A percentile compares a stretch with the other conserved stretches of the same genome.
phyloP scores from a whole-genome alignment of 208 protist genomes.

The Tritrichomonas musculus region DNA sequence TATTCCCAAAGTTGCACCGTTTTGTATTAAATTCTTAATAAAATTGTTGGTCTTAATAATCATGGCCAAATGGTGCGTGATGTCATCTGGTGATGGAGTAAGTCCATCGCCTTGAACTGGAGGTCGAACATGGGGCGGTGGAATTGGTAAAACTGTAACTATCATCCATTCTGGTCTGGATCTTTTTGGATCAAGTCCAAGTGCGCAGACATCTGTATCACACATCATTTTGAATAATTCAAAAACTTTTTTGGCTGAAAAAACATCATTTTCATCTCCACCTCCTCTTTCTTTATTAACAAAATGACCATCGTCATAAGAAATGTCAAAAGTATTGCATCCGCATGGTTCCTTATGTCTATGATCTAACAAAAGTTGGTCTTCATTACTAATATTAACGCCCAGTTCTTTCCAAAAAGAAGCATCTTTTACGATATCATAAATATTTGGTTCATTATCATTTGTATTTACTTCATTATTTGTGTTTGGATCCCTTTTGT shows the following conservation, averaged over 20 bases:
- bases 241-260: conserved; percentile 55
- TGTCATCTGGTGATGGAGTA: conserved; percentile 77
- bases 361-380: not conserved
- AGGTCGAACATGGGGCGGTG: conserved; percentile 90
- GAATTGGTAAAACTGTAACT: conserved; percentile 82
- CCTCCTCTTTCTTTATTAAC: too few species aligned
- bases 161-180: conserved; percentile 79
- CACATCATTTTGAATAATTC: conserved; percentile 64
- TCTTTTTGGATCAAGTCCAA: conserved; percentile 71
- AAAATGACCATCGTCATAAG: too few species aligned
- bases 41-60: conserved; percentile 88
- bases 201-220: conserved; percentile 60
- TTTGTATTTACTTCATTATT: too few species aligned
- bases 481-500: too few species aligned
- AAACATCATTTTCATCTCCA: conserved; percentile 24
- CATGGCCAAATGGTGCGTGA: conserved; percentile 89
- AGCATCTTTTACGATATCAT: not conserved
- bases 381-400: not conserved
- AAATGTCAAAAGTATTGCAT: too few species aligned
- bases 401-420: not conserved
- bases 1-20: conserved; percentile 66
- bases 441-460: too few species aligned
- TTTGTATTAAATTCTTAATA: conserved; percentile 69
- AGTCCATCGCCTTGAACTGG: conserved; percentile 59
- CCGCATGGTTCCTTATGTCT: not conserved